Percentiles rank a stretch among this genome's conserved stretches.
Conservation (phyloP, 2,329 filamentous ascomycete species). For the Fusarium sp. region DNA sequence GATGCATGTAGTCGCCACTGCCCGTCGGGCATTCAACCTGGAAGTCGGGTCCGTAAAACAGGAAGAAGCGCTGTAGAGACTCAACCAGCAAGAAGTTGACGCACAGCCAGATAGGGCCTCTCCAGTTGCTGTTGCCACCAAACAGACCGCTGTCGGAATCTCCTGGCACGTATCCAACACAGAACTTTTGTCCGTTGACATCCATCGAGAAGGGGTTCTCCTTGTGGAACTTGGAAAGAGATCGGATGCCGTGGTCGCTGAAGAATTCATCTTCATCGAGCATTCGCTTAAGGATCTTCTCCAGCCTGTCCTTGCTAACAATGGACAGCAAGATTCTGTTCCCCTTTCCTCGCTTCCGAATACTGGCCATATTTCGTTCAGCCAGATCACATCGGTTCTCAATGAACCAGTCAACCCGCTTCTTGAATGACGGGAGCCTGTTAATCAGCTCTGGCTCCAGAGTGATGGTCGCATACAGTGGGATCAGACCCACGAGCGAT, state of each 20-base stretch:
- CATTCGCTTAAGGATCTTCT: conserved; percentile 91
- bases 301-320: conserved; percentile 91
- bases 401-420: conserved; percentile 93
- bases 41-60: conserved; percentile 92
- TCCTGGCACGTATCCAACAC: conserved; percentile 90
- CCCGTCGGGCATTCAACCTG: conserved; percentile 94
- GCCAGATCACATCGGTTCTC: conserved; percentile 87
- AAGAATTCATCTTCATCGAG: conserved; percentile 94
- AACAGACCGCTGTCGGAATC: conserved; percentile 96
- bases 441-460: conserved; percentile 94
- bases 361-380: conserved; percentile 94
- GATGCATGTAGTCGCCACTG: conserved; percentile 94
- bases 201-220: conserved; percentile 94
- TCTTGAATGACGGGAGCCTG: conserved; percentile 92
- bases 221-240: conserved; percentile 91
- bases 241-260: conserved; percentile 89
- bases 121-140: conserved; percentile 98
- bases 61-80: conserved; percentile 92
- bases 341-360: conserved; percentile 89
- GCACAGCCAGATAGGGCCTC: conserved; percentile 94
- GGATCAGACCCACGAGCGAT: conserved; percentile 93
- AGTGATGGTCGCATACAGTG: conserved; percentile 90
- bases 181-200: conserved; percentile 90
- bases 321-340: conserved; percentile 88
- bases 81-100: conserved; percentile 97